Base-by-base conservation (phyloP, 768 basidiomycete genomes). In the Trametes maxima region DNA sequence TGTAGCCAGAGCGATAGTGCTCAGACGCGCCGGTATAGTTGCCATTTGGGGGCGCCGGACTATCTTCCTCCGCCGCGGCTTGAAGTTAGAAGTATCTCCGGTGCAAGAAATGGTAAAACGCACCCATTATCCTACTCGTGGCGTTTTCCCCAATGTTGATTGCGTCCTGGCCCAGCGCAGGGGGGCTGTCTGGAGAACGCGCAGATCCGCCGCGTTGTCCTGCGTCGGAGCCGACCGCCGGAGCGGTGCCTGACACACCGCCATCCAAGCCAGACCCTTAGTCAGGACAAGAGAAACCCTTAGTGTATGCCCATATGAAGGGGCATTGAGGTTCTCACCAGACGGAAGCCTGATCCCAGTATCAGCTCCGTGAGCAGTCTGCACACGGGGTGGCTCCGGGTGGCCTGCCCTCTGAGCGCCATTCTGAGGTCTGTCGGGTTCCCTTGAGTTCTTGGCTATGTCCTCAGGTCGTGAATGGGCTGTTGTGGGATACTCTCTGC, bases 161-260 rank as follows among this genome's bases (percentile, higher is more conserved):
- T 19, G 58, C 7, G 33, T 54, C 54, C 1, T 35, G 16, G 3
- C 64, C 60, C 0, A 35, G 21, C 3, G 60, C 60, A n/a, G 60
- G 21, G 10, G 11, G 35, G 7, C 57, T 48, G 24, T 56, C 37
- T 2, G 51, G 12, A 17, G 64, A 52, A 25, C 36, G 54, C 33
- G 39, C 47, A 54, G 37, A 53, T 6, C 35, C 39, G 11, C 60
- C 64, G 5, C 53, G 54, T 11, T 47, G 17, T n/a, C 36, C 59
- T 14, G 64, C 64, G 21, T 58, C 47, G 3, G 33, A 21, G 21
- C 60, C 64, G 19, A 52, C 43, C 1, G 64, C 64, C 7, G 49
- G 54, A 4, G 40, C 25, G n/a, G 53, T 51, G 37, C 49, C 25
- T 10, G 64, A 65, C 4, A 56, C 42, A 6, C 64, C 64, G 1